phyloP scores from a whole-genome alignment of 2,329 filamentous ascomycete genomes.

The Sporothrix schenckii region DNA sequence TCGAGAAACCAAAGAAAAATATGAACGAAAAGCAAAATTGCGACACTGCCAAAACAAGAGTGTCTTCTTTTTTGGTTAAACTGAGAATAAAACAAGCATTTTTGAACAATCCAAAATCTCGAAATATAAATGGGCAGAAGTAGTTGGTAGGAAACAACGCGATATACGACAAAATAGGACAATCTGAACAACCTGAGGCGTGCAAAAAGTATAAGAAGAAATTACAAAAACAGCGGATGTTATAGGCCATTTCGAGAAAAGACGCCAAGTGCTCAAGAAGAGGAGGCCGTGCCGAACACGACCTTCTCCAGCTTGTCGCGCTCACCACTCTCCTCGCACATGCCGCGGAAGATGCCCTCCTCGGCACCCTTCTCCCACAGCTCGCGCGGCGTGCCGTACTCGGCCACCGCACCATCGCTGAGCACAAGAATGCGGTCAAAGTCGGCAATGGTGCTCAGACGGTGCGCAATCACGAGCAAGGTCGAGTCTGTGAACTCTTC shows the following conservation, averaged over 20 bases:
- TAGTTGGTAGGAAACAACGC: neutral
- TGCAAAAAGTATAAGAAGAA: neutral
- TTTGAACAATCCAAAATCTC: neutral
- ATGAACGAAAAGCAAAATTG: neutral
- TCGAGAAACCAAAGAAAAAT: neutral
- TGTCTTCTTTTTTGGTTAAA: neutral
- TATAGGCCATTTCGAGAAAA: neutral
- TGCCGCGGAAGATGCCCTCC: slow-evolving; percentile 60
- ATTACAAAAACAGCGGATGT: neutral
- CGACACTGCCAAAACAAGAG: neutral
- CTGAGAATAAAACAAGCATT: neutral
- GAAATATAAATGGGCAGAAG: neutral
- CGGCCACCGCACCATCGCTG: slow-evolving; percentile 66
- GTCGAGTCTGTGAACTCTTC: slow-evolving; percentile 71
- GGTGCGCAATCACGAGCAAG: slow-evolving; percentile 73
- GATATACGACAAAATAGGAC: neutral
- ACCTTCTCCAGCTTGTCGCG: slow-evolving; percentile 56
- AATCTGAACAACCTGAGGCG: neutral
- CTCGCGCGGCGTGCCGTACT: slow-evolving; percentile 67
- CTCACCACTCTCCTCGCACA: slow-evolving; percentile 66
- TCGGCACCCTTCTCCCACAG: slow-evolving; percentile 58
- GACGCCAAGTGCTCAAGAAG: slow-evolving; percentile 2
- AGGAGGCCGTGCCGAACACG: slow-evolving; percentile 43
- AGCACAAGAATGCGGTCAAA: slow-evolving; percentile 75
- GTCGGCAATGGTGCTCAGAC: slow-evolving; percentile 74